phyloP scores from a whole-genome alignment of 1,284 basidiomycete genomes.

The Cronartium ribicola region DNA sequence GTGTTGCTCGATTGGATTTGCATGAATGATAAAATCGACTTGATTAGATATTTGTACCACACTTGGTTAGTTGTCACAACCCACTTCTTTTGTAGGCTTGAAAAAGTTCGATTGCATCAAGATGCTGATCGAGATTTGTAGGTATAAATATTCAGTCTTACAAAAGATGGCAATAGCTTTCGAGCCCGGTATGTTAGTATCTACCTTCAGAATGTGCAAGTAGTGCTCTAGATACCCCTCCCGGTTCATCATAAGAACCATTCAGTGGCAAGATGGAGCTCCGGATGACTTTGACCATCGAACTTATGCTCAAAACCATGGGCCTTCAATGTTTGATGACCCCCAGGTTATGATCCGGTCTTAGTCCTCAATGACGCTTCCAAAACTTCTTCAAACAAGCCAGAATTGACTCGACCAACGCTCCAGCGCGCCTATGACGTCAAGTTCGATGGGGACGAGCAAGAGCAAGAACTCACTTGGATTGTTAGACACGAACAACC shows the following conservation, averaged over 20 bases:
- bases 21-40: neutral
- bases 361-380: slow-evolving; percentile 36
- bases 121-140: neutral
- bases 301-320: too few species aligned
- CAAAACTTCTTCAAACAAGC: slow-evolving; percentile 8
- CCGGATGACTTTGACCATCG: too few species aligned
- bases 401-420: slow-evolving; percentile 21
- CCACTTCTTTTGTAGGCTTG: too few species aligned
- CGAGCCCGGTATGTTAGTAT: slow-evolving; percentile 25
- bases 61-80: slow-evolving; percentile 25
- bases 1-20: neutral
- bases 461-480: slow-evolving; percentile 14
- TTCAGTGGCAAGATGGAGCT: too few species aligned
- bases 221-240: too few species aligned
- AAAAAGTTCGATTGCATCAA: too few species aligned
- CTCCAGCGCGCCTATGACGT: neutral
- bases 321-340: neutral
- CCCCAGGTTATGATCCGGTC: slow-evolving; percentile 37
- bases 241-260: too few species aligned
- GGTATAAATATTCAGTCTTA: slow-evolving; percentile 42
- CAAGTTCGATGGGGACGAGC: slow-evolving; percentile 12
- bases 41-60: slow-evolving; percentile 31
- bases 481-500: slow-evolving; percentile 28
- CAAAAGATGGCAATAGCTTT: slow-evolving; percentile 41
- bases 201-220: too few species aligned